Evolutionary conservation across 2,329 filamentous ascomycete genomes (phyloP).

Genomic region (Aspergillus fischeri): DNA sequence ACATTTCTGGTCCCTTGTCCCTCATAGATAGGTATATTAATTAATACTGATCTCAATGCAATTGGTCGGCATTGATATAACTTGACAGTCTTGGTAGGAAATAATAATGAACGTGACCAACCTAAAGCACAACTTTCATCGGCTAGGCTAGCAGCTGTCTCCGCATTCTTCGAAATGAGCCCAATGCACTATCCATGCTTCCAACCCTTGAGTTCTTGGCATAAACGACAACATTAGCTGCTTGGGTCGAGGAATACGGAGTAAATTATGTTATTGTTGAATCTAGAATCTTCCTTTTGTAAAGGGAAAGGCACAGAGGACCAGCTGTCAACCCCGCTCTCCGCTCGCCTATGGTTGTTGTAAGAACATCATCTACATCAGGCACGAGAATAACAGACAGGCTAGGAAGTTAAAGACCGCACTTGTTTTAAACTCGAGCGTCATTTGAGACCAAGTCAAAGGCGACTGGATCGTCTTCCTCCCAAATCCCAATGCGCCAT

Average conservation of each 20-base stretch:
- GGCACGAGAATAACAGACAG: too few relatives aligned
- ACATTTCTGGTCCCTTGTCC: not conserved
- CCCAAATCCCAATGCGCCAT: not conserved
- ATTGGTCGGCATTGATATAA: not conserved
- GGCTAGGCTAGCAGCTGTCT: not conserved
- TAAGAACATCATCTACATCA: too few relatives aligned
- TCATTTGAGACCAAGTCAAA: not conserved
- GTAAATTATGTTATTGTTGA: not conserved
- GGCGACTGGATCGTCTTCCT: not conserved
- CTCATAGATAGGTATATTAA: not conserved
- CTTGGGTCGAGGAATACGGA: not conserved
- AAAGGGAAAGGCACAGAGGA: not conserved
- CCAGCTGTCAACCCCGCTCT: not conserved
- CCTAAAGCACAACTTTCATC: not conserved
- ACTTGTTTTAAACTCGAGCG: not conserved
- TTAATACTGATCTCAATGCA: not conserved
- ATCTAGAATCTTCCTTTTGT: not conserved
- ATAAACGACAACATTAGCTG: not conserved
- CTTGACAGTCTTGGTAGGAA: not conserved
- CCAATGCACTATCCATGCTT: not conserved
- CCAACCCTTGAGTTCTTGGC: not conserved
- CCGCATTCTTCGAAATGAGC: not conserved
- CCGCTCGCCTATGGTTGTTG: too few relatives aligned
- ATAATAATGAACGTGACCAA: not conserved
- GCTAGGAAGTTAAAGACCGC: too few relatives aligned